Evolutionary conservation across 768 basidiomycete species (phyloP).

Genomic region (Phallus indusiatus): DNA sequence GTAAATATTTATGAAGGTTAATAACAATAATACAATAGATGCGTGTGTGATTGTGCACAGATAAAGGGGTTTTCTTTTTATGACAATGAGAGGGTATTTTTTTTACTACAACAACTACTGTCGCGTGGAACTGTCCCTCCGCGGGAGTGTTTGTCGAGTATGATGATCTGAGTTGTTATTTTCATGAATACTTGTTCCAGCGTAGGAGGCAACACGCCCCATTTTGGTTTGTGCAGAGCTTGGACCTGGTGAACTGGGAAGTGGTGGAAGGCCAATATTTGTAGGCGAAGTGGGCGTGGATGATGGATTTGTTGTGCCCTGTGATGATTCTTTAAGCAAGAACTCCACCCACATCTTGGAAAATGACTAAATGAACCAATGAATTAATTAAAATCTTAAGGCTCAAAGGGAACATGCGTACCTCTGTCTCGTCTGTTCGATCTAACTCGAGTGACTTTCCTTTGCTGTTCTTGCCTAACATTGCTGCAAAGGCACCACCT

Average conservation of each 20-base stretch:
- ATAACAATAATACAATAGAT: background rate
- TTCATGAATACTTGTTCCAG: background rate
- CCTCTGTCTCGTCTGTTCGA: constrained; percentile 81
- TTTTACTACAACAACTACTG: too few species aligned
- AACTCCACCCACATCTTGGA: constrained; percentile 98
- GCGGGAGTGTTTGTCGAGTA: background rate
- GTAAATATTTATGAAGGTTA: background rate
- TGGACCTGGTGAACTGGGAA: background rate
- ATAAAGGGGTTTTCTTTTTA: background rate
- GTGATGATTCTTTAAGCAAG: constrained; percentile 81
- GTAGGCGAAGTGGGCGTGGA: background rate
- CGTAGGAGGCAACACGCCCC: background rate
- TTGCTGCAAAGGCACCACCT: constrained; percentile 16
- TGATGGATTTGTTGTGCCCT: constrained; percentile 28
- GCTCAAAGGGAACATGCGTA: constrained; percentile 23
- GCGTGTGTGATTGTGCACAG: background rate
- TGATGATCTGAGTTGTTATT: background rate
- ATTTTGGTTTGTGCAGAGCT: background rate
- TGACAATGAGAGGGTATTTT: background rate
- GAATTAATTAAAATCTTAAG: constrained; percentile 1
- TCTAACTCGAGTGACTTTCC: constrained; percentile 48
- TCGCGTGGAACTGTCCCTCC: background rate
- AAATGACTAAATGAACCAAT: constrained; percentile 58
- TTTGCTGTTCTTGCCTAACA: constrained; percentile 24
- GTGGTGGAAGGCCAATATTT: background rate